Base-by-base conservation (phyloP, 228 moss, liverwort and hornwort species). In the Sphagnum magellanicum region DNA sequence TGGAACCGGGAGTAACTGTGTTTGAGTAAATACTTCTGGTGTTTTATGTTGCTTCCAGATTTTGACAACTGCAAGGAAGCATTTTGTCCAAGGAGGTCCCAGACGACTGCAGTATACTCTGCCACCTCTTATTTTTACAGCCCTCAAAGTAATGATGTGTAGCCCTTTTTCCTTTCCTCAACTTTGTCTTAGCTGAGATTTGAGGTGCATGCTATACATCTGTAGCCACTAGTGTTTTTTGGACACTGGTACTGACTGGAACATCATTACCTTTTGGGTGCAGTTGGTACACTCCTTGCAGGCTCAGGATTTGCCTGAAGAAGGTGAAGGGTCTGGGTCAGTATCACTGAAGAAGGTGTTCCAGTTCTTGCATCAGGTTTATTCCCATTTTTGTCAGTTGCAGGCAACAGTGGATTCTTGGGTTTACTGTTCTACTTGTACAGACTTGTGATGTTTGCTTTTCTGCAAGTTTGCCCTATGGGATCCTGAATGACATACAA, bases 301-400 rank as follows among this genome's bases (percentile, higher is more conserved):
- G 70, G 80, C 73, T 51, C 83, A 88, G 75, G 85, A 84, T 63
- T 17, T 67, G 15, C 76, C 76, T 64, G 74, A 73, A 16, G 78
- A 72, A 9, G 32, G 32, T 32, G 32, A 32, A 32, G 32, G 32
- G 32, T 32, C 32, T 32, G 81, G 81, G 70, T 73, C 88, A 47
- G 85, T 81, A 32, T 76, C 88, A 9, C 78, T 86, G 80, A 91
- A 88, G 46, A 89, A 83, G 66, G 84, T 88, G 10, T 96, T 96
- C 67, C 96, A 96, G 68, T 96, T 96, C 83, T 81, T 96, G 74
- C 88, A 91, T 82, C 88, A 88, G 80, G 96, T 95, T 65, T 67
- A 81, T 32, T 32, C 32, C 32, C 32, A 32, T 32, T 32, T 32
- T 32, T 32, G 32, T 32, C 32, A 32, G 32, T 32, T 32, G 32